Percentiles rank a stretch among this genome's conserved stretches.
Conservation (phyloP, 2,329 filamentous ascomycete genomes). For the Saccharata proteae region DNA sequence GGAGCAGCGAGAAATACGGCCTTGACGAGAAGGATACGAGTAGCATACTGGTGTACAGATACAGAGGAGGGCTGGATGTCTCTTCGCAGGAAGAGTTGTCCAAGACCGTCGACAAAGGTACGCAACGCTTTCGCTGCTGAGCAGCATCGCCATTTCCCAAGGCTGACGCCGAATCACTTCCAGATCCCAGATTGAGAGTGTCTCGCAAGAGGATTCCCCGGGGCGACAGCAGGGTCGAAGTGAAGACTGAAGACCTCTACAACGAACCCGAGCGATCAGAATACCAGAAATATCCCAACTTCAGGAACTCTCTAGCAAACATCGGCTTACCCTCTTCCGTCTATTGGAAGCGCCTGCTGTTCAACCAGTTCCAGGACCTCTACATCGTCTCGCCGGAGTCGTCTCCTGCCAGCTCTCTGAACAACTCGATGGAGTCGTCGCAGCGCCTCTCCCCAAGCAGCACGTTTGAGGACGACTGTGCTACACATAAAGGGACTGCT, state of each 20-base stretch:
- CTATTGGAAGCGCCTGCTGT: constrained; percentile 34
- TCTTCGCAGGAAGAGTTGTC: constrained; percentile 34
- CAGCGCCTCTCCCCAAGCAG: constrained; percentile 23
- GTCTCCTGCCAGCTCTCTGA: constrained; percentile 22
- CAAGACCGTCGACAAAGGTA: constrained; percentile 24
- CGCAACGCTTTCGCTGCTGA: constrained; percentile 9
- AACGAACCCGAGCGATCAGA: constrained; percentile 22
- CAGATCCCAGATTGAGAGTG: constrained; percentile 33
- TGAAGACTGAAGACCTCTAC: constrained; percentile 35
- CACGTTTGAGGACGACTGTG: no score
- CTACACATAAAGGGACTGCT: no score
- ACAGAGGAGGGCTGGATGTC: constrained; percentile 30
- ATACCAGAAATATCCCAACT: constrained; percentile 20
- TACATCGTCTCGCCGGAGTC: constrained; percentile 36
- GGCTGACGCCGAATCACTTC: constrained; percentile 1
- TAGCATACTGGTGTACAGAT: constrained; percentile 35
- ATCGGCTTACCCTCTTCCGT: constrained; percentile 32
- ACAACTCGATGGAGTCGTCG: constrained; percentile 25
- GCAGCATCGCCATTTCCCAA: background rate
- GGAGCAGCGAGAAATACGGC: constrained; percentile 29
- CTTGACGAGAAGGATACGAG: constrained; percentile 31
- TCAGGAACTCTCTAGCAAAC: constrained; percentile 35
- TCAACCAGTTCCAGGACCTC: constrained; percentile 35
- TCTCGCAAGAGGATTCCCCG: constrained; percentile 36
- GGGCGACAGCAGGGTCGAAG: constrained; percentile 32